A percentile compares a stretch with the other conserved stretches of the same genome.
Evolutionary conservation across 1,139 yeast genomes (phyloP).

Genomic region (Candida neerlandica): DNA sequence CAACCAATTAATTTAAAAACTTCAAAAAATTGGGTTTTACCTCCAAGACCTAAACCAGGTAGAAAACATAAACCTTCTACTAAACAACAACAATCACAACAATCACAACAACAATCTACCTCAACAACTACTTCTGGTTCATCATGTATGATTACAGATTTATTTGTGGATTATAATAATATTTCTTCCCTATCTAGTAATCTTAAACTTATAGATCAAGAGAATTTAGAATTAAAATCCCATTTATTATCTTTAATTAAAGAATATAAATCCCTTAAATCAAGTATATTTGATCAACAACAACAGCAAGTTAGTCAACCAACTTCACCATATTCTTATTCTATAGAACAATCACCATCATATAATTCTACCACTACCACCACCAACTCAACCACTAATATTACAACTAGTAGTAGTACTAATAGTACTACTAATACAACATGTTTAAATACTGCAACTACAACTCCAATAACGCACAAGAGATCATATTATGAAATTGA

Average conservation of each 20-base stretch:
- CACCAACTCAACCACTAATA: neutral
- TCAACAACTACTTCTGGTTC: neutral
- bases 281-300: conserved; percentile 29
- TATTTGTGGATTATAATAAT: conserved; percentile 9
- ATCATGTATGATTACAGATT: conserved; percentile 5
- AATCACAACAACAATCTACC: neutral
- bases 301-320: neutral
- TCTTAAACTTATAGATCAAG: conserved; percentile 34
- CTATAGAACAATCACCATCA: conserved; percentile 1
- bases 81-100: neutral
- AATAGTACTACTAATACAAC: neutral
- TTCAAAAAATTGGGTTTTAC: conserved; percentile 88
- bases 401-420: neutral
- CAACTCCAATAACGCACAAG: conserved; percentile 1
- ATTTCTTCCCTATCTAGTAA: conserved; percentile 17
- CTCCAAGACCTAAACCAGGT: conserved; percentile 91
- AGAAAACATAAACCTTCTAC: conserved; percentile 51
- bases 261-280: conserved; percentile 44
- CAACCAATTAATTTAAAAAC: conserved; percentile 31
- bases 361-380: neutral
- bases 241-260: conserved; percentile 42
- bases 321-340: conserved; percentile 1
- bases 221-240: conserved; percentile 40
- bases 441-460: neutral
- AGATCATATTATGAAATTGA: conserved; percentile 3